These are phyloP conservation scores for Coelastrella sp. DNA, from an alignment of 139 green algal species.

Conservation along the genomic window DNA sequence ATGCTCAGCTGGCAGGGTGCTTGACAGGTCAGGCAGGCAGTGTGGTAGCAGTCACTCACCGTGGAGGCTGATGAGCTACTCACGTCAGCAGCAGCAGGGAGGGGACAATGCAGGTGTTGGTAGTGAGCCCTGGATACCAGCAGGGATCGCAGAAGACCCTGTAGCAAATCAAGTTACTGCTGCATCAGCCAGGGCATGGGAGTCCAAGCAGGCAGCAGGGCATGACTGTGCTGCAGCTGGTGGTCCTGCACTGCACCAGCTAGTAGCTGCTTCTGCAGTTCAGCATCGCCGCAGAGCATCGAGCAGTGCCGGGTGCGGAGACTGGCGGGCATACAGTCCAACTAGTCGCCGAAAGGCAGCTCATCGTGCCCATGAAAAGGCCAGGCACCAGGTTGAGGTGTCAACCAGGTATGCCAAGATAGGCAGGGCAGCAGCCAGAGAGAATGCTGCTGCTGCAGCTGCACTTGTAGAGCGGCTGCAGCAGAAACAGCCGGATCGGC, in stretches of 20 bases:
- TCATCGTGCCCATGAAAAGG: background rate
- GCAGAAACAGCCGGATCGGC: background rate
- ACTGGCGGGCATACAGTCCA: background rate
- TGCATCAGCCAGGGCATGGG: background rate
- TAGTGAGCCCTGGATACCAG: constrained; percentile 2
- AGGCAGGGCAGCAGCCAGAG: constrained; percentile 11
- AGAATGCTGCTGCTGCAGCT: background rate
- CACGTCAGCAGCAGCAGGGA: too few relatives aligned
- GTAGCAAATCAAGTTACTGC: background rate
- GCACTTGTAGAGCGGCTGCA: background rate
- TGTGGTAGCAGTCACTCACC: background rate
- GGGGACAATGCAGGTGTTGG: too few relatives aligned
- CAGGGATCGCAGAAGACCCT: background rate
- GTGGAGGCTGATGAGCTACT: background rate
- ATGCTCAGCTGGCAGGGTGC: too few relatives aligned
- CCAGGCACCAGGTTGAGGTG: background rate
- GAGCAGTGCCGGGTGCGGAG: background rate
- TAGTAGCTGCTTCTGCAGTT: background rate
- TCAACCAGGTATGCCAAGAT: background rate
- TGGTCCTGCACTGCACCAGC: background rate
- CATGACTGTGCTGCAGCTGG: background rate
- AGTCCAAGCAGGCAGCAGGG: background rate
- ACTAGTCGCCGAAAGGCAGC: background rate
- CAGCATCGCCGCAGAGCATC: too few relatives aligned
- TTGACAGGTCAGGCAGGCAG: too few relatives aligned